Base-by-base conservation (phyloP, 148 eudicot genomes). In the Spergularia marina region DNA sequence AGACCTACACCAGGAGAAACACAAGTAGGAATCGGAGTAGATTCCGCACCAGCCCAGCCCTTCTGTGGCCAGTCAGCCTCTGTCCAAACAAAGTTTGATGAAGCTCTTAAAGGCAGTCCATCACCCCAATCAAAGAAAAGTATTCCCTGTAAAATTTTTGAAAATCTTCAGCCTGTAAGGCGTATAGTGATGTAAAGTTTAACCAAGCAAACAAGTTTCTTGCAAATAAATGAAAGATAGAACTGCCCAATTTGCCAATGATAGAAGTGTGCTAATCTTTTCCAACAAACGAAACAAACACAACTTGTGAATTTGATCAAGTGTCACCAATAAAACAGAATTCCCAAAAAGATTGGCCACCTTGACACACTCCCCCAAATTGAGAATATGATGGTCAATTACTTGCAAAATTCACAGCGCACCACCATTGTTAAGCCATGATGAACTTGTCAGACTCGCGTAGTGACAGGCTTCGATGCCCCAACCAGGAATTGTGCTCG, bases 11-110 rank as follows among this genome's bases (percentile, higher is more conserved):
- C 97, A 67, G 96, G 91, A 83, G 96, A 86, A 66, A 89, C 98
- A 77, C 86, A 79, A 59, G 94, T 89, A 74, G 97, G 94, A 80
- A 86, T 82, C n/a, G 99, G 94, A 71, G 86, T 82, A 68, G 91
- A 91, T 63, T 87, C 86, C 15, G 89, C 81, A 70, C 91, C 97
- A 71, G 95, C 97, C 97, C 98, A 96, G 44, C 97, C 98, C 75
- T 91, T 85, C 55, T 73, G 84, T 41, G 99, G 99, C 99, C 99
- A 96, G 82, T 92, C 98, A 76, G 91, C 93, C 77, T 89, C 84
- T 63, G 83, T 81, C 99, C 98, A 96, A 77, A 92, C 74, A 84
- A 87, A 86, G 65, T 86, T 79, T 77, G 93, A 85, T 74, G 83
- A 66, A 76, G 86, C 84, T 71, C 70, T 66, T 21, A 47, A 65